phyloP scores from a whole-genome alignment of 768 basidiomycete species.

The Lactifluus hygrophoroides region DNA sequence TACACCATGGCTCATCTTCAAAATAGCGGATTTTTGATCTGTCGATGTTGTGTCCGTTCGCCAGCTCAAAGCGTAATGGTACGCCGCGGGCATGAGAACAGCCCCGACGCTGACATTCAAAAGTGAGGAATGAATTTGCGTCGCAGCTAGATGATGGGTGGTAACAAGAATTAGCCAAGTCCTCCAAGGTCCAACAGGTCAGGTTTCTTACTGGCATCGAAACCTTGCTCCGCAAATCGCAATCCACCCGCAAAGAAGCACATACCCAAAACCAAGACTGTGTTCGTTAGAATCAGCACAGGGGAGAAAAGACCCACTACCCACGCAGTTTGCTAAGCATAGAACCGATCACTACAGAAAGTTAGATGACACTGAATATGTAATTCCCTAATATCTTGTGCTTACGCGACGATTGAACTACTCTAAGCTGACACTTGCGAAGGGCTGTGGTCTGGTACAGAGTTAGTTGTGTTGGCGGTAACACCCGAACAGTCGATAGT shows the following conservation, averaged over 20 bases:
- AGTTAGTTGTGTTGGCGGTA: not conserved
- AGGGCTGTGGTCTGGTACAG: slow-evolving; percentile 72
- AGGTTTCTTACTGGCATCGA: slow-evolving; percentile 55
- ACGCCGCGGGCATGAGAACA: slow-evolving; percentile 70
- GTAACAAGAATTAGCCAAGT: not conserved
- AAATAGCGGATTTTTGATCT: slow-evolving; percentile 40
- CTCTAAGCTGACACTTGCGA: slow-evolving; percentile 67
- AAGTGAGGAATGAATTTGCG: slow-evolving; percentile 66
- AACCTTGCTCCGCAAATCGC: slow-evolving; percentile 70
- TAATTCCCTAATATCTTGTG: not conserved
- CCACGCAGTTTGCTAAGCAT: slow-evolving; percentile 69
- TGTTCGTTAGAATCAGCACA: slow-evolving; percentile 4
- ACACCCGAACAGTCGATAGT: not conserved
- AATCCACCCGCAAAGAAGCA: slow-evolving; percentile 79
- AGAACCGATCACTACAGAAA: slow-evolving; percentile 61
- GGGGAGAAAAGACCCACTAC: slow-evolving; percentile 21
- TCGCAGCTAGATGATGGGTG: slow-evolving; percentile 40
- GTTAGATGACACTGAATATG: slow-evolving; percentile 11
- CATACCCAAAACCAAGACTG: slow-evolving; percentile 78
- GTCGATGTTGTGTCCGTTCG: slow-evolving; percentile 14
- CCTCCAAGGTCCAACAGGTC: too few relatives aligned
- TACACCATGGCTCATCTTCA: slow-evolving; percentile 73
- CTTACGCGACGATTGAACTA: slow-evolving; percentile 76
- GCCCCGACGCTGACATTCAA: slow-evolving; percentile 71
- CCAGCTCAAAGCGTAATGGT: slow-evolving; percentile 50